Percentiles rank a stretch among this genome's conserved stretches.
Evolutionary conservation across 257 asterid genomes (phyloP).

Genomic region (Primulina tabacum): DNA sequence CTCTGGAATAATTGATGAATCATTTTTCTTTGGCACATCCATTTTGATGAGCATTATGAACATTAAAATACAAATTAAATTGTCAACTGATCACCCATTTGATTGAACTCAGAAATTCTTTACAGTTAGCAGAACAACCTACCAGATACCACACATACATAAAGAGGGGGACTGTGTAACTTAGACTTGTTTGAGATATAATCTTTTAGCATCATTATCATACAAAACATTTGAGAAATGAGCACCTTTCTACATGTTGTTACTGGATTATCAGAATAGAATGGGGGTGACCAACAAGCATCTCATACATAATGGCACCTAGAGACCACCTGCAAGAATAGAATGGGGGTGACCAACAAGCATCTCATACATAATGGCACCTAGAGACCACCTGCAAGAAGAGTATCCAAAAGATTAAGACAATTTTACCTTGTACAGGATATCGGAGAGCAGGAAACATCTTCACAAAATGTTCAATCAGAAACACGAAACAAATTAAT

Average conservation of each 20-base stretch:
- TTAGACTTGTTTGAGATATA: background rate
- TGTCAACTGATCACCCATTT: background rate
- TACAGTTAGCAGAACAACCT: background rate
- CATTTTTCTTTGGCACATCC: background rate
- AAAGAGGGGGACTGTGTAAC: background rate
- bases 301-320: too few species aligned
- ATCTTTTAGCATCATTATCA: background rate
- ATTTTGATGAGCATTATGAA: background rate
- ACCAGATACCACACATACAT: background rate
- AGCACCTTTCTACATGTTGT: slow-evolving; percentile 83
- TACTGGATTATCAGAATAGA: slow-evolving; percentile 78
- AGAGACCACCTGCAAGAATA: too few species aligned
- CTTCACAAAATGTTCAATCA: background rate
- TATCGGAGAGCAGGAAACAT: background rate
- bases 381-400: slow-evolving; percentile 86
- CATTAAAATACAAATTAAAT: background rate
- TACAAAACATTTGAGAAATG: slow-evolving; percentile 1
- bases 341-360: slow-evolving; percentile 85
- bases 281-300: too few species aligned
- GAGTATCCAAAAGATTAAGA: slow-evolving; percentile 6
- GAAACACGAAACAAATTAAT: background rate
- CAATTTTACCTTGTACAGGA: background rate
- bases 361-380: slow-evolving; percentile 91
- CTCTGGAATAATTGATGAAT: background rate
- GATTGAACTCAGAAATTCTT: background rate